Evolutionary conservation across 2,329 filamentous ascomycete genomes (phyloP).

Genomic region (Penicillium sp.): DNA sequence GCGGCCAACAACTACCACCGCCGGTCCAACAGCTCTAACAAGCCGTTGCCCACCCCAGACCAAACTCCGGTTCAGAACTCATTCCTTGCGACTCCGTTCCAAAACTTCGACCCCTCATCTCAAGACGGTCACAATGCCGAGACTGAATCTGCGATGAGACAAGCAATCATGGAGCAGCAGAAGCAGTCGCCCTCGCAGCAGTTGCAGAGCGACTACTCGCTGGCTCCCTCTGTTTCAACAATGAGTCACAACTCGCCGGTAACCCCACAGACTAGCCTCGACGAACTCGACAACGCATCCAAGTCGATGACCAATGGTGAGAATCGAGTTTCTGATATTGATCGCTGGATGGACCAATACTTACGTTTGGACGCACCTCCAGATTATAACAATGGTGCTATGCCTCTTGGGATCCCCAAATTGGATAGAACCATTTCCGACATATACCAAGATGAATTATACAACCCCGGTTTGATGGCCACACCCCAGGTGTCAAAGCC

Average conservation of each 20-base stretch:
- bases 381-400: conserved; percentile 51
- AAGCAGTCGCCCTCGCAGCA: conserved; percentile 35
- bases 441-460: conserved; percentile 79
- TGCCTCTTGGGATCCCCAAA: conserved; percentile 62
- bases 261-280: conserved; percentile 58
- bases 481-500: conserved; percentile 38
- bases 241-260: conserved; percentile 61
- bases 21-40: conserved; percentile 43
- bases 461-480: conserved; percentile 54
- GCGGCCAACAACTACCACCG: conserved; percentile 37
- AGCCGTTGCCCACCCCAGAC: conserved; percentile 56
- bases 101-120: conserved; percentile 45
- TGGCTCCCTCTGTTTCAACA: conserved; percentile 60
- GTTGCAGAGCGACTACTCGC: conserved; percentile 50
- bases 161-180: conserved; percentile 53
- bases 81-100: conserved; percentile 49
- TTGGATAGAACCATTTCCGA: conserved; percentile 84
- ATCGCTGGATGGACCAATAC: conserved; percentile 60
- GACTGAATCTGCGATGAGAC: conserved; percentile 61
- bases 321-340: conserved; percentile 40
- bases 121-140: conserved; percentile 46
- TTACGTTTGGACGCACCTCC: conserved; percentile 59
- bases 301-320: conserved; percentile 57
- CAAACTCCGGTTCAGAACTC: conserved; percentile 55
- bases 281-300: conserved; percentile 53